Percentiles rank a stretch among this genome's conserved stretches.
These are phyloP conservation scores for Pecoramyces ruminantium DNA, from an alignment of 192 early-diverging fungal genomes.

Conservation along the genomic window DNA sequence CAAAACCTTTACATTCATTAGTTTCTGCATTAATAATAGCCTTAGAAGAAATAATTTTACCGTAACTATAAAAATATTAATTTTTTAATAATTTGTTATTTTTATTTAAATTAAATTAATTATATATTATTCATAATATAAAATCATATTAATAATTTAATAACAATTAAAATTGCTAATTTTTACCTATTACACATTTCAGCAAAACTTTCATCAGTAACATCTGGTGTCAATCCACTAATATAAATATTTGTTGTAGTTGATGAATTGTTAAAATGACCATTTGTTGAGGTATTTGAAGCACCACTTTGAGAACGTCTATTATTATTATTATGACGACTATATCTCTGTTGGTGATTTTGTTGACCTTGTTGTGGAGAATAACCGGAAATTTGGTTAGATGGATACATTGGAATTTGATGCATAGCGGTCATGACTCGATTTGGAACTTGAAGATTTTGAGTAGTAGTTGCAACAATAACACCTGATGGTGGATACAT, in stretches of 20 bases:
- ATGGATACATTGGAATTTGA: neutral
- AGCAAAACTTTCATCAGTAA: slow-evolving; percentile 48
- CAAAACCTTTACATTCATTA: slow-evolving; percentile 72
- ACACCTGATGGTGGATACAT: neutral
- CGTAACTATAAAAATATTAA: slow-evolving; percentile 48
- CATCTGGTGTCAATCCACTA: slow-evolving; percentile 43
- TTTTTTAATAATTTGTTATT: too few relatives aligned
- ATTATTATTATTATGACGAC: neutral
- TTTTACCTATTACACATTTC: slow-evolving; percentile 22
- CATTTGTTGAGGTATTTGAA: neutral
- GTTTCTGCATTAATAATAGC: slow-evolving; percentile 67
- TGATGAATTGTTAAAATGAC: neutral
- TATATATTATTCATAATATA: too few relatives aligned
- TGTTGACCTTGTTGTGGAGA: neutral
- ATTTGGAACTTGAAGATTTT: neutral
- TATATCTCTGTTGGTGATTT: neutral
- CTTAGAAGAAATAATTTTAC: slow-evolving; percentile 60
- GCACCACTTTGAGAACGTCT: neutral
- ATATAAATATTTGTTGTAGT: slow-evolving; percentile 58
- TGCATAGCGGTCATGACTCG: neutral
- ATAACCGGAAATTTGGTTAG: neutral
- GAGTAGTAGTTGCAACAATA: neutral
- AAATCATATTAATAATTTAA: too few relatives aligned
- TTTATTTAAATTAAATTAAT: too few relatives aligned
- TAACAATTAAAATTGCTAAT: too few relatives aligned